Evolutionary conservation across 306 rosid genomes (phyloP).

Genomic region (Adenanthera pavonina): DNA sequence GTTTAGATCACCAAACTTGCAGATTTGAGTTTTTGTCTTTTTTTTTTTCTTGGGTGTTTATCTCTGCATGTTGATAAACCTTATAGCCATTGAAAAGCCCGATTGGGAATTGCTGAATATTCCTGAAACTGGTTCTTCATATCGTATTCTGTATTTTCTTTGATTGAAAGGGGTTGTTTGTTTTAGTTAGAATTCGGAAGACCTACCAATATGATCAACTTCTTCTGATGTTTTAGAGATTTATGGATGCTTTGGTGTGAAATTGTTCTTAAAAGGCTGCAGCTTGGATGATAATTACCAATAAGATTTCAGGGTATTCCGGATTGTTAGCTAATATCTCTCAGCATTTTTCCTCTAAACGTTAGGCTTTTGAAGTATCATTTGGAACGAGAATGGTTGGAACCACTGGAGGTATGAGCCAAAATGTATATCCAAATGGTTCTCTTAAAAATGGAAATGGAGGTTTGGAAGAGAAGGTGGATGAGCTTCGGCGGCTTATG

Average conservation of each 20-base stretch:
- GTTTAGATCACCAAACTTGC: slow-evolving; percentile 43
- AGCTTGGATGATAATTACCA: slow-evolving; percentile 32
- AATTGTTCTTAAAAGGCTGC: slow-evolving; percentile 27
- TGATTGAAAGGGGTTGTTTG: slow-evolving; percentile 26
- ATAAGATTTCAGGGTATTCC: slow-evolving; percentile 26
- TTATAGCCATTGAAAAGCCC: slow-evolving; percentile 8
- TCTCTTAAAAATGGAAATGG: slow-evolving; percentile 54
- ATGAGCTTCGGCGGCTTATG: slow-evolving; percentile 68
- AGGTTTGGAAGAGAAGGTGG: slow-evolving; percentile 75
- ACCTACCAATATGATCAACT: background rate
- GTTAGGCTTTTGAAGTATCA: slow-evolving; percentile 14
- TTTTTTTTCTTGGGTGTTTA: background rate
- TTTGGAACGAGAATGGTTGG: slow-evolving; percentile 58
- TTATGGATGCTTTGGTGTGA: slow-evolving; percentile 12
- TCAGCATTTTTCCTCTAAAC: slow-evolving; percentile 11
- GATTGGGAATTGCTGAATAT: slow-evolving; percentile 27
- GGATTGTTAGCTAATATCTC: slow-evolving; percentile 30
- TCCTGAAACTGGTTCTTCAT: slow-evolving; percentile 10
- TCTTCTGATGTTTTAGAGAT: slow-evolving; percentile 9
- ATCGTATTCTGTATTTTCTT: background rate
- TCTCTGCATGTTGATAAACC: slow-evolving; percentile 2
- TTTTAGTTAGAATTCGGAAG: slow-evolving; percentile 7
- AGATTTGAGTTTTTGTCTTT: background rate
- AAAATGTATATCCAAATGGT: slow-evolving; percentile 49
- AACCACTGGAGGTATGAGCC: slow-evolving; percentile 28